Base-by-base conservation (phyloP, 2,329 filamentous ascomycete species). In the Drechslerella dactyloides region DNA sequence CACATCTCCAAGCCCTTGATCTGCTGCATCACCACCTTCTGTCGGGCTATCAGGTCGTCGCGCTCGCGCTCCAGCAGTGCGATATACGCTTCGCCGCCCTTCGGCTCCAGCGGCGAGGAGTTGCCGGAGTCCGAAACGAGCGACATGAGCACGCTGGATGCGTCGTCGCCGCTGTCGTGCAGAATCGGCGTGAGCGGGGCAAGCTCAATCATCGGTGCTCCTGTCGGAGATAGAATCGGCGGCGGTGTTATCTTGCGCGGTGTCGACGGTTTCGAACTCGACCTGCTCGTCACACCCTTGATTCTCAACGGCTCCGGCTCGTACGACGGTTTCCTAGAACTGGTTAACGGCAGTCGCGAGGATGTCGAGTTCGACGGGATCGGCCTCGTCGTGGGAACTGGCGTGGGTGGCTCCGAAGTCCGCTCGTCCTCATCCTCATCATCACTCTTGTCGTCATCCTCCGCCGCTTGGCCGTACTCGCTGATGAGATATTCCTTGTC, bases 31-130 rank as follows among this genome's bases (percentile, higher is more conserved):
- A 74, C 64, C 15, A 46, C 56, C 2, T 52, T 58, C 37, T 72
- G 74, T 21, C 59, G 54, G 2, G 58, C 48, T 50, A 68, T 69
- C 17, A 76, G 69, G 17, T 74, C 58, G 21, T 75, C 73, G 13
- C 75, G 75, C 40, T 76, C 73, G 8, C 74, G 69, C 54, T 77
- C 76, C 15, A 77, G 65, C 52, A 75, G 75, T 44, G 70, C 72
- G 24, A 77, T 74, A 48, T 76, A 74, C 19, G 68, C 68, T 48
- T 72, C 68, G 50, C 68, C 68, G n/a, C 73, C 74, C 33, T 69
- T 74, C 1, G 75, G 76, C 23, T 66, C 48, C 24, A 69, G 56
- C 30, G 66, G 63, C 46, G 69, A 66, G 24, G 61, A 65, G 23
- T 50, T 64, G 15, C 68, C 51, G 33, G 68, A 72, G 27, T 72